phyloP scores from a whole-genome alignment of 768 basidiomycete genomes.

The Chalciporus sphaerocephalus region DNA sequence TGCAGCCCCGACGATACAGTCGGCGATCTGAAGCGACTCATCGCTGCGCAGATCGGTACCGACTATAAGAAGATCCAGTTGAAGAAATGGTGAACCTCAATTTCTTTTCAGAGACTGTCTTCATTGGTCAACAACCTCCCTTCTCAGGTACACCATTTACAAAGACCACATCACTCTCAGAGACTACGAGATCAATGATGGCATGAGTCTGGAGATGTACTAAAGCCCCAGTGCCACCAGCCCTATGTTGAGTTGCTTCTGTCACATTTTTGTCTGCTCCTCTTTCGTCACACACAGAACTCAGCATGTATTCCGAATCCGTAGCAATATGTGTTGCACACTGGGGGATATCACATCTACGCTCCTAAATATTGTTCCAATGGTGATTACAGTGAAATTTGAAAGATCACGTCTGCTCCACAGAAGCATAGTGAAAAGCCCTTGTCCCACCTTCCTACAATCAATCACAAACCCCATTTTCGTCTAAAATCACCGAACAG shows the following conservation, averaged over 20 bases:
- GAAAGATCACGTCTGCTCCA: not conserved
- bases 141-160: conserved; percentile 81
- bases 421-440: not conserved
- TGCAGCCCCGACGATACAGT: conserved; percentile 95
- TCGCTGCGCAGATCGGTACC: conserved; percentile 94
- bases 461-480: not conserved
- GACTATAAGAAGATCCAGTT: conserved; percentile 79
- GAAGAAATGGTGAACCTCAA: conserved; percentile 83
- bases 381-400: not conserved
- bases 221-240: conserved; percentile 27
- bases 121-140: conserved; percentile 1
- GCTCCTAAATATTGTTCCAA: not conserved
- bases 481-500: not conserved
- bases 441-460: not conserved
- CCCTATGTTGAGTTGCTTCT: conserved; percentile 3
- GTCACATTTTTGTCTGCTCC: not conserved
- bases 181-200: conserved; percentile 93
- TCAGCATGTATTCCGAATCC: conserved; percentile 7
- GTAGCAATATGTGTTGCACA: conserved; percentile 12
- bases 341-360: not conserved
- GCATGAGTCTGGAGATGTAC: conserved; percentile 93
- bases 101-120: not conserved
- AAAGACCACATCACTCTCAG: conserved; percentile 92
- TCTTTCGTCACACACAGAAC: conserved; percentile 3
- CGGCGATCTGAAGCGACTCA: conserved; percentile 94